A percentile compares a stretch with the other conserved stretches of the same genome.
phyloP scores from a whole-genome alignment of 345 rosid genomes.

The Physaria fendleri region DNA sequence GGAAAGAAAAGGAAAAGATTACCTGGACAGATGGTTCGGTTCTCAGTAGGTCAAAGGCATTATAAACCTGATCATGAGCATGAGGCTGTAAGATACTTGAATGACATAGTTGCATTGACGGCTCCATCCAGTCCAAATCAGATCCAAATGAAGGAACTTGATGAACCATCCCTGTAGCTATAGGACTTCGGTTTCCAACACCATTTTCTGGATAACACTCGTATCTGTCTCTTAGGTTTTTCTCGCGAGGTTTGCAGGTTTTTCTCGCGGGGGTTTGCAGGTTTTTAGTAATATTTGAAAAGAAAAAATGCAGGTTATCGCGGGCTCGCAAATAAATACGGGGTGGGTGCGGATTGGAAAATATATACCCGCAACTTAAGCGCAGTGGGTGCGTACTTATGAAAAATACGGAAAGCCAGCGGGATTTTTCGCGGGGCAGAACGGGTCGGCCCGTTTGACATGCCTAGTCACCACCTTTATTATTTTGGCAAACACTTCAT shows the following conservation, averaged over 20 bases:
- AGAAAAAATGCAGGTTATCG: no score
- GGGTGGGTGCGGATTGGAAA: no score
- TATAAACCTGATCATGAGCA: constrained; percentile 48
- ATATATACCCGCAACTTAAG: no score
- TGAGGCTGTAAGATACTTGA: constrained; percentile 43
- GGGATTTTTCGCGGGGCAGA: no score
- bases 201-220: constrained; percentile 32
- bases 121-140: constrained; percentile 74
- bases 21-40: constrained; percentile 84
- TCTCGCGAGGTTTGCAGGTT: no score
- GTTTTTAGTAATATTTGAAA: no score
- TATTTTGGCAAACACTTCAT: constrained; percentile 43
- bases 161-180: constrained; percentile 27
- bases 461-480: constrained; percentile 33
- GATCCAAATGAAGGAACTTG: constrained; percentile 44
- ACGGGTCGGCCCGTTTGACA: no score
- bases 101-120: constrained; percentile 42
- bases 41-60: constrained; percentile 70
- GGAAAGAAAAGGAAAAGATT: background rate
- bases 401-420: no score
- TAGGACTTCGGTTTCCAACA: constrained; percentile 27
- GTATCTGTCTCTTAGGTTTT: no score
- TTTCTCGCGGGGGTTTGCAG: no score
- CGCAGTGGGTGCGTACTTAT: no score
- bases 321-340: no score